phyloP scores from a whole-genome alignment of 2,329 filamentous ascomycete species.

The Calycina herbarum region DNA sequence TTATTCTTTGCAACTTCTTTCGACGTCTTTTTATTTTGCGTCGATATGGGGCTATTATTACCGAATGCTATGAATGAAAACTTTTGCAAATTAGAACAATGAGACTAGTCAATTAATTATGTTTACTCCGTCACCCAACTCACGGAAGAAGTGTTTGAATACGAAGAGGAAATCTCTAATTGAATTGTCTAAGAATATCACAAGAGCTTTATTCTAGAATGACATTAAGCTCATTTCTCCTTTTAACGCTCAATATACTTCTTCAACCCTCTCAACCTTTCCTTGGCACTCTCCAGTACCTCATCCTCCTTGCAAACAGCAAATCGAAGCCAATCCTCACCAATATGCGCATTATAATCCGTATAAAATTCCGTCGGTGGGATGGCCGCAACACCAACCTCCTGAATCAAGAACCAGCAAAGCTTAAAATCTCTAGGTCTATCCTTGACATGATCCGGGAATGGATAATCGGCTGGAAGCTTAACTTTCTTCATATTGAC shows the following conservation, averaged over 20 bases:
- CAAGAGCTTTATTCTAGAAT: background rate
- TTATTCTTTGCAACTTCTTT: no score
- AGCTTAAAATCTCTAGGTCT: slow-evolving; percentile 93
- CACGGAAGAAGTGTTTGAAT: no score
- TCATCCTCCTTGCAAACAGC: slow-evolving; percentile 95
- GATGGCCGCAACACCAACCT: slow-evolving; percentile 92
- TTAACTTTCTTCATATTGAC: slow-evolving; percentile 90
- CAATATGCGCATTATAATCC: slow-evolving; percentile 75
- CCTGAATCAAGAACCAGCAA: slow-evolving; percentile 94
- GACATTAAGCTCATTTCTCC: background rate
- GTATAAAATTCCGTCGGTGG: slow-evolving; percentile 98
- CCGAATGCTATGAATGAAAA: no score
- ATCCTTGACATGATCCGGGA: slow-evolving; percentile 83
- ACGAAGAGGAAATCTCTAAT: no score
- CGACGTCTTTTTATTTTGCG: no score
- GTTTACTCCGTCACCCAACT: no score
- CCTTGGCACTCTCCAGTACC: slow-evolving; percentile 77
- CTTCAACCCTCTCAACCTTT: slow-evolving; percentile 69
- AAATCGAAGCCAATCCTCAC: slow-evolving; percentile 91
- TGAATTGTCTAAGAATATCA: no score
- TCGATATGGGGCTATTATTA: no score
- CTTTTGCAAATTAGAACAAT: no score
- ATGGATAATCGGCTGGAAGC: slow-evolving; percentile 79
- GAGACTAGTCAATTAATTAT: no score
- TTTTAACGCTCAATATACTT: slow-evolving; percentile 16